Evolutionary conservation across 139 green algal species (phyloP).

Genomic region (Coelastrella sp.): DNA sequence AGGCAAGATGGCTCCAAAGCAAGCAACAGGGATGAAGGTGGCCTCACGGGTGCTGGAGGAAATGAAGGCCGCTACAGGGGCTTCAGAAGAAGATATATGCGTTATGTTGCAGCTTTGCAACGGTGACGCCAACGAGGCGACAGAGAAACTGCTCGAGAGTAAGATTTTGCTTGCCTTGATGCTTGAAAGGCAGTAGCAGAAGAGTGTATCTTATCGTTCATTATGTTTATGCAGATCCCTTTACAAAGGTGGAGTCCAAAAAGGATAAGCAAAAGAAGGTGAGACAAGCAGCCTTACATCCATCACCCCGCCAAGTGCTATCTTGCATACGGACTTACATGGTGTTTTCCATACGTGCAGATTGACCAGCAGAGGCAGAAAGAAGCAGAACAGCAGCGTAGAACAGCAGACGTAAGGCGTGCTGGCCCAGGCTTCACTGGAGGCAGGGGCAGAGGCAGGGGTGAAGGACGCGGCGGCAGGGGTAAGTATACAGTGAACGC

Average conservation of each 20-base stretch:
- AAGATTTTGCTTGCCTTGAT: background rate
- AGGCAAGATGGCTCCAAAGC: slow-evolving; percentile 37
- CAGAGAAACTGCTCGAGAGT: slow-evolving; percentile 57
- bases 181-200: background rate
- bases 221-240: slow-evolving; percentile 40
- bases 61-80: slow-evolving; percentile 59
- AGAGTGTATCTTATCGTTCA: background rate
- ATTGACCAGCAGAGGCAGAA: slow-evolving; percentile 23
- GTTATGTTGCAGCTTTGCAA: slow-evolving; percentile 55
- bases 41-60: slow-evolving; percentile 42
- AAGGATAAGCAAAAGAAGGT: slow-evolving; percentile 51
- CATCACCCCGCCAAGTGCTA: slow-evolving; percentile 11
- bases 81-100: slow-evolving; percentile 58
- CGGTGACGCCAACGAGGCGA: slow-evolving; percentile 60
- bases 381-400: slow-evolving; percentile 19
- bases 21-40: slow-evolving; percentile 44
- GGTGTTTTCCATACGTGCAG: background rate
- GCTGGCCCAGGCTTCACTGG: slow-evolving; percentile 34
- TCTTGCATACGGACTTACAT: background rate
- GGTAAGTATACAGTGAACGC: background rate
- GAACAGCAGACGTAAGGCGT: slow-evolving; percentile 6
- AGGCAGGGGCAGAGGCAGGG: slow-evolving; percentile 29
- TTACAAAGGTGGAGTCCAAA: slow-evolving; percentile 47
- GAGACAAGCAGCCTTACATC: slow-evolving; percentile 2
- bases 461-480: slow-evolving; percentile 22